Evolutionary conservation across 768 basidiomycete species (phyloP), one percentile per base, ranked within the genome.

Genomic region (Kwoniella sp.): DNA sequence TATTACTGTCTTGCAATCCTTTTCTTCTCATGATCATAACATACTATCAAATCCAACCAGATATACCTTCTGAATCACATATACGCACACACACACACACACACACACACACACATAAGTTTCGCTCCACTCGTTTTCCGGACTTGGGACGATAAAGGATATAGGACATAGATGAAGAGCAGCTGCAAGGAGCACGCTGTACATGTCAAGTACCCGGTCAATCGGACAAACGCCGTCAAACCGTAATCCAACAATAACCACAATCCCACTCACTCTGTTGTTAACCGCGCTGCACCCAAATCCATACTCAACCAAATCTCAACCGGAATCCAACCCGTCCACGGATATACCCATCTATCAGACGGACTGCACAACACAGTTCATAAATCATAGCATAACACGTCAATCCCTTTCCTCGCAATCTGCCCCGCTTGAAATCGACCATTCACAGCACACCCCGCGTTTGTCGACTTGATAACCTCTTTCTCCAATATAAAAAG

Each of bases 211-310:
- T 19, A 44, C 40, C 40, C 40, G 40, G 40, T 44, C 40, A 44
- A 44, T 44, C 40, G 40, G 40, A 44, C 40, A 44, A 44, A 44
- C 40, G 40, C 40, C 40, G 40, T 19, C 40, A 9, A 10, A 44
- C 40, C 40, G 10, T 44, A 44, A 44, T 33, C 40, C 40, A 10
- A 10, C 13, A 6, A 33, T 13, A 33, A 33, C 33, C 33, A 33
- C n/a, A n/a, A n/a, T n/a, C n/a, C n/a, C n/a, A 33, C 33, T 44
- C 17, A 44, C 10, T 44, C 40, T 44, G 40, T 33, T 6, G 33
- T 44, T 44, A 44, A 44, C 40, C 40, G 40, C 40, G 40, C 40
- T 44, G 40, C 40, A 19, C 40, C n/a, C n/a, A n/a, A n/a, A n/a
- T n/a, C n/a, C n/a, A n/a, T n/a, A n/a, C n/a, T n/a, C 40, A 10